These are phyloP conservation scores for Zoysia pacifica DNA, from an alignment of 176 grass and related monocot genomes.

Conservation along the genomic window DNA sequence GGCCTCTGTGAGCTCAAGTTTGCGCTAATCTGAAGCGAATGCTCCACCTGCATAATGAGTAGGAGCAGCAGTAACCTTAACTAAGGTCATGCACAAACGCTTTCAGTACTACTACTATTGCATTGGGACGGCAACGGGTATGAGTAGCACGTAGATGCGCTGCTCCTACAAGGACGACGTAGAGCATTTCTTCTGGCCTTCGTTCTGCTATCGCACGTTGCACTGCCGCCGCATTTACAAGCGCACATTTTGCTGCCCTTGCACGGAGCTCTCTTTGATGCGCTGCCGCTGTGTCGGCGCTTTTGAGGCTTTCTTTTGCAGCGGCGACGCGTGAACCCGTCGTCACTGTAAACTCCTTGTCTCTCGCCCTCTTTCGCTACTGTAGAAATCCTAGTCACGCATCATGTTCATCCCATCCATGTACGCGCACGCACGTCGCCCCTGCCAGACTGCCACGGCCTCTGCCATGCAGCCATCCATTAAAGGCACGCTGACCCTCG, in stretches of 20 bases:
- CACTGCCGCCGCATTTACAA: not conserved
- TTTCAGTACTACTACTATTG: too few relatives aligned
- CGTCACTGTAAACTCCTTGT: too few relatives aligned
- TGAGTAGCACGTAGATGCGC: too few relatives aligned
- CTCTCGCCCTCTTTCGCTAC: conserved; percentile 4
- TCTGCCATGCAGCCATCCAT: conserved; percentile 2
- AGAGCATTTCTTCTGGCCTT: too few relatives aligned
- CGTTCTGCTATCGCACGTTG: not conserved
- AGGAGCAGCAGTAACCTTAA: too few relatives aligned
- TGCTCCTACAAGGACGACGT: too few relatives aligned
- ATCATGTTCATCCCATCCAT: conserved; percentile 16
- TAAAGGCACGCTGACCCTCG: conserved; percentile 1
- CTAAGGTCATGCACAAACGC: too few relatives aligned
- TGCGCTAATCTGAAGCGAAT: too few relatives aligned
- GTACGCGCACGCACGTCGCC: conserved; percentile 17
- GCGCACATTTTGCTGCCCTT: conserved; percentile 21
- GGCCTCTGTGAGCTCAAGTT: too few relatives aligned
- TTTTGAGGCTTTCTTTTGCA: conserved; percentile 39
- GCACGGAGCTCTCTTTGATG: not conserved
- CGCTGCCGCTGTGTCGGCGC: conserved; percentile 8
- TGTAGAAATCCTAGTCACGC: conserved; percentile 47
- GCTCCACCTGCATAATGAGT: too few relatives aligned
- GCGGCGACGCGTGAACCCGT: too few relatives aligned
- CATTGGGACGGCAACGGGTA: too few relatives aligned
- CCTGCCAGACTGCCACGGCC: not conserved